A percentile compares a stretch with the other conserved stretches of the same genome.
Evolutionary conservation across 768 basidiomycete species (phyloP).

Genomic region (Cystobasidium tubakii): DNA sequence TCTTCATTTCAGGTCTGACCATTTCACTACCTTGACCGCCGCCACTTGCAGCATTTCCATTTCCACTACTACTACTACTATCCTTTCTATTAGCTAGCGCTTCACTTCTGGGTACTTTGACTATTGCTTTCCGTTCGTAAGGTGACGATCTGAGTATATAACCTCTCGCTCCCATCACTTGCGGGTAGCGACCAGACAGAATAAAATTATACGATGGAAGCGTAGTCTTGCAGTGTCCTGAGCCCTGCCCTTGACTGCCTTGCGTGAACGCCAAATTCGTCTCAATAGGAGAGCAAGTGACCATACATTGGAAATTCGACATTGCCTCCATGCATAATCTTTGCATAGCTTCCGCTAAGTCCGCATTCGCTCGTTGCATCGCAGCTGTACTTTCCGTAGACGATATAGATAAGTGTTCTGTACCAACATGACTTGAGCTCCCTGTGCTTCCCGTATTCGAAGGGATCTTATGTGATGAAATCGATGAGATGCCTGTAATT

Average conservation of each 20-base stretch:
- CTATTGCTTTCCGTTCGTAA: conserved; percentile 67
- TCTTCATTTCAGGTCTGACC: conserved; percentile 46
- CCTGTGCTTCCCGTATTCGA: background rate
- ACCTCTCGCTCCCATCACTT: conserved; percentile 83
- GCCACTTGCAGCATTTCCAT: background rate
- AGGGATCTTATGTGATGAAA: background rate
- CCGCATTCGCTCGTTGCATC: background rate
- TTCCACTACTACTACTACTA: background rate
- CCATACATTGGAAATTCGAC: conserved; percentile 35
- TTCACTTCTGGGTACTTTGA: conserved; percentile 87
- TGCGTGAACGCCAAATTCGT: background rate
- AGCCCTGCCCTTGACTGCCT: background rate
- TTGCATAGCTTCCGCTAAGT: conserved; percentile 13
- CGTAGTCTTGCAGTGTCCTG: background rate
- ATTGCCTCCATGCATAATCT: conserved; percentile 32
- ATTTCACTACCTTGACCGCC: conserved; percentile 55
- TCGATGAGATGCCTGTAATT: background rate
- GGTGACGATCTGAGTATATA: conserved; percentile 84
- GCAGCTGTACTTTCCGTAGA: background rate
- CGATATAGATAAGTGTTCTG: background rate
- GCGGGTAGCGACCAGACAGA: conserved; percentile 81
- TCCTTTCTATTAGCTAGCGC: conserved; percentile 57
- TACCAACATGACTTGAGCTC: background rate
- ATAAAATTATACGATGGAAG: conserved; percentile 66
- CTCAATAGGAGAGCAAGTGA: conserved; percentile 18